These are phyloP conservation scores for Dissophora globulifera DNA, from an alignment of 192 early-diverging fungal genomes.

Conservation along the genomic window DNA sequence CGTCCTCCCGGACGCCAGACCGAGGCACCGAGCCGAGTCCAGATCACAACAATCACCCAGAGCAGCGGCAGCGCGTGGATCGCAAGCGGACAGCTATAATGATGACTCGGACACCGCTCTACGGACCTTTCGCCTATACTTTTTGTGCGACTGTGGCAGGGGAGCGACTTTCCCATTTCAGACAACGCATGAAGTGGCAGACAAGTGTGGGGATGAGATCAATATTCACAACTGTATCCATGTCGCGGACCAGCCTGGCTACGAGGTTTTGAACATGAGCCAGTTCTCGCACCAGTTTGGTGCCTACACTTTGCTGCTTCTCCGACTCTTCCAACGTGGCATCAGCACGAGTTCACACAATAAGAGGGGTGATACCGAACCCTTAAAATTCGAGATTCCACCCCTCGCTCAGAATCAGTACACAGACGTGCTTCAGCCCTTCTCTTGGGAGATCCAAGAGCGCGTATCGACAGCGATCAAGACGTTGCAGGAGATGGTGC, in stretches of 20 bases:
- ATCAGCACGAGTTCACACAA: neutral
- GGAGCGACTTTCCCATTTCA: conserved; percentile 11
- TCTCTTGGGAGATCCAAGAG: conserved; percentile 36
- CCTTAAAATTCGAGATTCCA: conserved; percentile 4
- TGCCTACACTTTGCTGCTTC: conserved; percentile 8
- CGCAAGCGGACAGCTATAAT: too few species aligned
- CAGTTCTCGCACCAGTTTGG: conserved; percentile 21
- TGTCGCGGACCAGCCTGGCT: conserved; percentile 22
- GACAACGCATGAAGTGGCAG: neutral
- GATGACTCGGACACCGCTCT: too few species aligned
- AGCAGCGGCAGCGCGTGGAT: too few species aligned
- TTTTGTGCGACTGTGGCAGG: conserved; percentile 24
- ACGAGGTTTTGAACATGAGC: conserved; percentile 13
- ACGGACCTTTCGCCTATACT: conserved; percentile 21
- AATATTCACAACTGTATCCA: conserved; percentile 25
- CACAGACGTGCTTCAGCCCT: conserved; percentile 25
- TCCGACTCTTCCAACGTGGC: conserved; percentile 10
- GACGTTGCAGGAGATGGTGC: neutral
- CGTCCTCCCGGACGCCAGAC: conserved; percentile 22
- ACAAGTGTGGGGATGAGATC: neutral
- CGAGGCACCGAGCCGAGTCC: neutral
- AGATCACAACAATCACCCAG: too few species aligned
- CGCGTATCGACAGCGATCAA: conserved; percentile 28
- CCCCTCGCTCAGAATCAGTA: conserved; percentile 18
- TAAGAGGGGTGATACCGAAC: neutral